phyloP scores from a whole-genome alignment of 371 early-diverging fungal species.

The Choanephora cucurbitarum region DNA sequence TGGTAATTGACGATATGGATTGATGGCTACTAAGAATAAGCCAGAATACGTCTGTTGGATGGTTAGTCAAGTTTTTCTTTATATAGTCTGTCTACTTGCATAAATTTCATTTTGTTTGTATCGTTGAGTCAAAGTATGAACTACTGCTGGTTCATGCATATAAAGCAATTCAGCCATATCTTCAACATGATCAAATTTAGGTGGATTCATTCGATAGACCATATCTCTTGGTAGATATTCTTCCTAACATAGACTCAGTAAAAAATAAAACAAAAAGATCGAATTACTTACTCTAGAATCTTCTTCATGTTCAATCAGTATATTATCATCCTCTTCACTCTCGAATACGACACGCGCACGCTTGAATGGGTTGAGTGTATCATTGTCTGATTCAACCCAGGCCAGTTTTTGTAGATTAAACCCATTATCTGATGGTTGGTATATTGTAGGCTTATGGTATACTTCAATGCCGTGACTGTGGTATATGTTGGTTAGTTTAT shows the following conservation, averaged over 20 bases:
- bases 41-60: constrained; percentile 95
- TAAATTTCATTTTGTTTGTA: constrained; percentile 93
- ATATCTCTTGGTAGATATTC: constrained; percentile 49
- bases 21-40: constrained; percentile 98
- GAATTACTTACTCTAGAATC: constrained; percentile 2
- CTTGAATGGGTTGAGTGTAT: constrained; percentile 4
- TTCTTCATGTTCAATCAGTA: constrained; percentile 23
- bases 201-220: constrained; percentile 98
- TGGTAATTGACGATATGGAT: constrained; percentile 95
- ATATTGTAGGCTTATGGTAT: constrained; percentile 15
- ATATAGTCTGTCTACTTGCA: constrained; percentile 52
- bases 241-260: constrained; percentile 8
- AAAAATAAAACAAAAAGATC: background rate
- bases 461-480: constrained; percentile 30
- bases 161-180: constrained; percentile 99
- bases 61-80: background rate
- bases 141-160: constrained; percentile 98
- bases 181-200: constrained; percentile 97
- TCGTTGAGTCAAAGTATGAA: constrained; percentile 93
- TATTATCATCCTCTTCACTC: constrained; percentile 2
- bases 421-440: constrained; percentile 11
- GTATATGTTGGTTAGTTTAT: constrained; percentile 4
- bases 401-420: constrained; percentile 26
- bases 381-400: constrained; percentile 16
- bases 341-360: constrained; percentile 12